These are phyloP conservation scores for Lasiodiplodia gonubiensis DNA, from an alignment of 2,329 filamentous ascomycete species.

Conservation along the genomic window DNA sequence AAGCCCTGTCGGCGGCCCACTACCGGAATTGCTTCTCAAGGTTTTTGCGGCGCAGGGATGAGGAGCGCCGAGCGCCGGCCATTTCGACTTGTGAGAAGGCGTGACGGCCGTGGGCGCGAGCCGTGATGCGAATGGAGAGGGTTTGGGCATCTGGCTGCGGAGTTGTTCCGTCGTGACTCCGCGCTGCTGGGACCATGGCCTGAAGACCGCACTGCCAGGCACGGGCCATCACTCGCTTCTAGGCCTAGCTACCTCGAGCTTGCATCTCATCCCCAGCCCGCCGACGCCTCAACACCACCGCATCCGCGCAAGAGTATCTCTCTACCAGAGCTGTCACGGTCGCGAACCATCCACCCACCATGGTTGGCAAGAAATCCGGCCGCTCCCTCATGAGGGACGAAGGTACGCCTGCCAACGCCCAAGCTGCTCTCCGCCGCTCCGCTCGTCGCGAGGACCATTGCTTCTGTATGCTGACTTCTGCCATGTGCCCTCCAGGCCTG, in stretches of 20 bases:
- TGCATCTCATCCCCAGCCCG: background rate
- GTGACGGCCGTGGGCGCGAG: background rate
- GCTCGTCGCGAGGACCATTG: background rate
- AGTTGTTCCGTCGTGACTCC: constrained; percentile 8
- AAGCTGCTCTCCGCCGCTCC: constrained; percentile 2
- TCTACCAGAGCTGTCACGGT: background rate
- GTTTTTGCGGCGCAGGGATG: background rate
- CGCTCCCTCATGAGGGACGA: constrained; percentile 67
- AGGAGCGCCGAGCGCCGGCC: background rate
- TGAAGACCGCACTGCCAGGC: background rate
- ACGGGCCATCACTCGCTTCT: constrained; percentile 1
- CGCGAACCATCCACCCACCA: constrained; percentile 37
- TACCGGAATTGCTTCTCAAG: background rate
- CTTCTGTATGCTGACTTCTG: constrained; percentile 10
- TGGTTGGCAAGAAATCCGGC: constrained; percentile 71
- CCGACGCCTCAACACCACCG: background rate
- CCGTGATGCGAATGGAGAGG: background rate
- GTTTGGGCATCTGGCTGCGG: background rate
- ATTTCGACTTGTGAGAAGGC: constrained; percentile 5
- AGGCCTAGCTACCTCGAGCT: constrained; percentile 4
- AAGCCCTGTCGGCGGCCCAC: constrained; percentile 20
- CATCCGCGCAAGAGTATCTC: background rate
- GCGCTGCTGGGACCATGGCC: constrained; percentile 7
- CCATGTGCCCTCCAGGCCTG: constrained; percentile 67
- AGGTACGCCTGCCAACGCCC: constrained; percentile 43